Percentiles rank a stretch among this genome's conserved stretches.
phyloP scores from a whole-genome alignment of 768 basidiomycete species.

The Boletellus ananas region DNA sequence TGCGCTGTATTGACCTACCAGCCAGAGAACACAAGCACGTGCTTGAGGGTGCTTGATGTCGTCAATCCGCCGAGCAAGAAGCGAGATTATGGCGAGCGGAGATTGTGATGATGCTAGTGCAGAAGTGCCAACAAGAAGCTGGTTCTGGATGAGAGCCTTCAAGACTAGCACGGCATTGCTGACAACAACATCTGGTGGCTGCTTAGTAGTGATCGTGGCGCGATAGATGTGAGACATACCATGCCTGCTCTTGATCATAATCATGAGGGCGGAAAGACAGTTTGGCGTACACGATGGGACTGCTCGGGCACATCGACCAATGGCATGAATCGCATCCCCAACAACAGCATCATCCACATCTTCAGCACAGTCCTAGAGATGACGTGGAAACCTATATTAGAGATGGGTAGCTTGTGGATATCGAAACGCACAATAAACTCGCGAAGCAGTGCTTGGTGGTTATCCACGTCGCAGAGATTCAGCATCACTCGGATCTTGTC shows the following conservation, averaged over 20 bases:
- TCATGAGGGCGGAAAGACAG: conserved; percentile 72
- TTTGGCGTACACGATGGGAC: conserved; percentile 67
- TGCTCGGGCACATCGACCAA: conserved; percentile 69
- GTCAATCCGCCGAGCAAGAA: conserved; percentile 73
- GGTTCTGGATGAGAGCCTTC: conserved; percentile 76
- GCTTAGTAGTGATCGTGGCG: conserved; percentile 3
- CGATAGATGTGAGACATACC: conserved; percentile 42
- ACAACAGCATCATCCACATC: conserved; percentile 72
- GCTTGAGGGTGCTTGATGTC: conserved; percentile 78
- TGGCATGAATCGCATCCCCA: conserved; percentile 66
- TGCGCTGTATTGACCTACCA: conserved; percentile 84
- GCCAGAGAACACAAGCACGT: conserved; percentile 86
- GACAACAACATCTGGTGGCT: conserved; percentile 63
- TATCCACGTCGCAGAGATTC: conserved; percentile 61
- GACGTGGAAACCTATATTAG: background rate
- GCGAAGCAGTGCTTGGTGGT: conserved; percentile 64
- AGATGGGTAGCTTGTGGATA: background rate
- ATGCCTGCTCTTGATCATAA: conserved; percentile 72
- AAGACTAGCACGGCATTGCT: conserved; percentile 81
- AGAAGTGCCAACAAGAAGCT: conserved; percentile 40
- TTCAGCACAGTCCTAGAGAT: conserved; percentile 71
- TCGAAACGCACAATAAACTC: conserved; percentile 73
- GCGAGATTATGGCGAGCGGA: conserved; percentile 68
- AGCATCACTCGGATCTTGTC: conserved; percentile 74
- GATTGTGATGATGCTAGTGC: conserved; percentile 29